A percentile compares a stretch with the other conserved stretches of the same genome.
These are phyloP conservation scores for Alternaria sp. DNA, from an alignment of 2,329 filamentous ascomycete species.

Conservation along the genomic window DNA sequence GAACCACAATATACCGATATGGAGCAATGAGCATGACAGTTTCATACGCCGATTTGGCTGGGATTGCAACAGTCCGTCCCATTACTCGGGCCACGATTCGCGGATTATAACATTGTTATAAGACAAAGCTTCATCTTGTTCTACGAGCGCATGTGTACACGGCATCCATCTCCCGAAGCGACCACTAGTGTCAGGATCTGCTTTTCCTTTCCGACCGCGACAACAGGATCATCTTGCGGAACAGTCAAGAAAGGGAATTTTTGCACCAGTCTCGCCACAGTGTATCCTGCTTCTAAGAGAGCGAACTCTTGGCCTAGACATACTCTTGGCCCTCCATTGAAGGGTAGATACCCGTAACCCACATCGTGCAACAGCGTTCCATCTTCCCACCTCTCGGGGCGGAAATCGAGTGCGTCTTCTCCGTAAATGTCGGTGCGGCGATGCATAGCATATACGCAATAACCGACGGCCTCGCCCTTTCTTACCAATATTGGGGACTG, in stretches of 20 bases:
- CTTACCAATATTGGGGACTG: constrained; percentile 42
- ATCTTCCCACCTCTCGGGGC: constrained; percentile 48
- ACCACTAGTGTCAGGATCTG: constrained; percentile 25
- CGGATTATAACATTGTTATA: too few relatives aligned
- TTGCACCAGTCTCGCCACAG: constrained; percentile 35
- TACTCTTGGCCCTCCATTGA: constrained; percentile 41
- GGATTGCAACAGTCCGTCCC: too few relatives aligned
- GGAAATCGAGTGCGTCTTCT: constrained; percentile 46
- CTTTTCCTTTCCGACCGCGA: constrained; percentile 18
- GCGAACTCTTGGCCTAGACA: constrained; percentile 45
- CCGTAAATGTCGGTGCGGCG: constrained; percentile 49
- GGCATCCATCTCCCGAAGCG: constrained; percentile 22
- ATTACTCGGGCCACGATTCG: too few relatives aligned
- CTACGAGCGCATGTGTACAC: constrained; percentile 9
- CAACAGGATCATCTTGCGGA: constrained; percentile 6
- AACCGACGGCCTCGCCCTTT: constrained; percentile 40
- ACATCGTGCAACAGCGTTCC: constrained; percentile 14
- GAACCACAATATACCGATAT: too few relatives aligned
- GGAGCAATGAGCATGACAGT: too few relatives aligned
- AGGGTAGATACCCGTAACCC: constrained; percentile 42
- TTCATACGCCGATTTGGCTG: too few relatives aligned
- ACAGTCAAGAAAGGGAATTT: constrained; percentile 24
- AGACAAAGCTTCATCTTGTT: background rate
- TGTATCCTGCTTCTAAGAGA: constrained; percentile 38
- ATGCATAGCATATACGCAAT: constrained; percentile 44